These are phyloP conservation scores for Linnemannia zychae DNA, from an alignment of 192 early-diverging fungal species.

Conservation along the genomic window DNA sequence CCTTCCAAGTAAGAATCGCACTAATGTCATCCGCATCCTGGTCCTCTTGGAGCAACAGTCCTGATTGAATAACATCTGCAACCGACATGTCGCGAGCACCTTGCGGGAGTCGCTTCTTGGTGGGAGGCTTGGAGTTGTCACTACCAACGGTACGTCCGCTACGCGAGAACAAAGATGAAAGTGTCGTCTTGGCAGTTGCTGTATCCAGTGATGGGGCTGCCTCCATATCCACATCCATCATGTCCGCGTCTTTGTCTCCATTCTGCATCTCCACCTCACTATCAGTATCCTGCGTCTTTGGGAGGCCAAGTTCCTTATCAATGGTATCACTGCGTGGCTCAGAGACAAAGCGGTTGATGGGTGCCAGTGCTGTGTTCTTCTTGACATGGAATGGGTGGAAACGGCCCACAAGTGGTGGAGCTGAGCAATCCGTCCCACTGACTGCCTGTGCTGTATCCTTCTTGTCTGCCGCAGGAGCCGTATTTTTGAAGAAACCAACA, in stretches of 20 bases:
- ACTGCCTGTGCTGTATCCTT: conserved; percentile 23
- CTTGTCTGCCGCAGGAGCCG: conserved; percentile 31
- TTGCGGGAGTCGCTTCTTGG: conserved; percentile 42
- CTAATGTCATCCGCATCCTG: conserved; percentile 29
- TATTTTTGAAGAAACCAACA: conserved; percentile 52
- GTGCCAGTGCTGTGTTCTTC: conserved; percentile 59
- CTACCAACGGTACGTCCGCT: not conserved
- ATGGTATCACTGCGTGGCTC: not conserved
- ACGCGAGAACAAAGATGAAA: conserved; percentile 17
- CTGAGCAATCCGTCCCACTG: conserved; percentile 18
- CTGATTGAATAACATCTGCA: conserved; percentile 29
- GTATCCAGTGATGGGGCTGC: not conserved
- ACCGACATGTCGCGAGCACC: conserved; percentile 25
- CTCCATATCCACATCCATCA: conserved; percentile 40
- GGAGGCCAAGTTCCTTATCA: conserved; percentile 22
- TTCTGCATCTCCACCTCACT: not conserved
- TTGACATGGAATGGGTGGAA: conserved; percentile 77
- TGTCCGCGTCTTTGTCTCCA: not conserved
- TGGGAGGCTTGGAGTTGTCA: not conserved
- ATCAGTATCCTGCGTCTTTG: not conserved
- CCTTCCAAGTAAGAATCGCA: conserved; percentile 51
- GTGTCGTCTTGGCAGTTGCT: not conserved
- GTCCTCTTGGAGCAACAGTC: conserved; percentile 47
- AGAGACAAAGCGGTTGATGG: conserved; percentile 53
- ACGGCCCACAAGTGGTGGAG: conserved; percentile 44